Evolutionary conservation across 305 asterid species (phyloP).

Genomic region (Lippia alba): DNA sequence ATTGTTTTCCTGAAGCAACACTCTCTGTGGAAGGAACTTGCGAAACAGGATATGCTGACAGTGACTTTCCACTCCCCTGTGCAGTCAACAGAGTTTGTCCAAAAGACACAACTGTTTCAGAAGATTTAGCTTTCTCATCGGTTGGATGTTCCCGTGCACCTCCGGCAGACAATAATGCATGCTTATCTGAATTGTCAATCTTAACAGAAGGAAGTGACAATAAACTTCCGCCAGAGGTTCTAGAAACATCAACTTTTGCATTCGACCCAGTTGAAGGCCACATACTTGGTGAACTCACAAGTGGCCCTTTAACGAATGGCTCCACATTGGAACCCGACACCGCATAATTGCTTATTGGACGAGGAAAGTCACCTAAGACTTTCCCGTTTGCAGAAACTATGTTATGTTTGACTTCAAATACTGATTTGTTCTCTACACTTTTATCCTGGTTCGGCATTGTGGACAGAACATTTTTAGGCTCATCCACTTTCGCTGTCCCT

Average conservation of each 20-base stretch:
- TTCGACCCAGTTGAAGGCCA: constrained; percentile 46
- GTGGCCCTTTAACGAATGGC: constrained; percentile 42
- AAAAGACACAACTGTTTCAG: constrained; percentile 42
- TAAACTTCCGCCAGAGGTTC: constrained; percentile 38
- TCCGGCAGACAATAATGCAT: constrained; percentile 45
- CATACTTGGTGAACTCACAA: constrained; percentile 41
- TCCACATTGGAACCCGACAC: constrained; percentile 40
- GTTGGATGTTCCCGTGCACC: constrained; percentile 43
- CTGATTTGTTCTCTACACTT: constrained; percentile 40
- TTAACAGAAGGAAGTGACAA: constrained; percentile 25
- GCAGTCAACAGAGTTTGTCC: constrained; percentile 45
- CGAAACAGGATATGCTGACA: constrained; percentile 45
- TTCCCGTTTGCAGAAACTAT: constrained; percentile 44
- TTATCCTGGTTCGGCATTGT: constrained; percentile 32
- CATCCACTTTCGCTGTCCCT: constrained; percentile 39
- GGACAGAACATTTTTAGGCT: constrained; percentile 38
- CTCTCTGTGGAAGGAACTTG: constrained; percentile 46
- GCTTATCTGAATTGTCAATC: constrained; percentile 39
- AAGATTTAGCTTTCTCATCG: constrained; percentile 42
- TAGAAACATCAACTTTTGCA: constrained; percentile 40
- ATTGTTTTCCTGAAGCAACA: constrained; percentile 48
- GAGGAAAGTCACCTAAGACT: constrained; percentile 42
- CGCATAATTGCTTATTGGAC: constrained; percentile 41
- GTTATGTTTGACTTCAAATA: constrained; percentile 48
- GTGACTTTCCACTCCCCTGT: constrained; percentile 45